Evolutionary conservation across 257 asterid species (phyloP).

Genomic region (Misopates orontium): DNA sequence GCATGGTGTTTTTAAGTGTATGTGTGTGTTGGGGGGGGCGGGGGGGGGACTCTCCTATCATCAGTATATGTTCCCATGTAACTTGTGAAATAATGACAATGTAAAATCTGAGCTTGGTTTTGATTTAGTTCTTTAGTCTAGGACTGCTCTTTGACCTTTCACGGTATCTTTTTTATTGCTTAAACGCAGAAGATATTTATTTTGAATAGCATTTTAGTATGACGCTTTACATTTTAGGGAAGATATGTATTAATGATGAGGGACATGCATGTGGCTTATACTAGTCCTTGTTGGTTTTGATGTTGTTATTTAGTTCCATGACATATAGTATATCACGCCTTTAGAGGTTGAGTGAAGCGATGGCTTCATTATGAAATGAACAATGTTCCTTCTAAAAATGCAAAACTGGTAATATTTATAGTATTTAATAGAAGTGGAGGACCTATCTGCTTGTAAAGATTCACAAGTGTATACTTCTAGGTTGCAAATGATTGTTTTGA

Average conservation of each 20-base stretch:
- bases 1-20: too few relatives aligned
- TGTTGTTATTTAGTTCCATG: not conserved
- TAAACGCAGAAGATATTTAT: not conserved
- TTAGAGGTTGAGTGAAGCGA: conserved; percentile 7
- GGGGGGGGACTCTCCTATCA: not conserved
- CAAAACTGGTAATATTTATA: not conserved
- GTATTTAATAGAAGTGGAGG: not conserved
- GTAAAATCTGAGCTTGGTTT: not conserved
- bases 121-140: conserved; percentile 2
- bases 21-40: not conserved
- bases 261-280: conserved; percentile 8
- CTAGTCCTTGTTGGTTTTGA: not conserved
- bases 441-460: not conserved
- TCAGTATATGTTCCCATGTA: not conserved
- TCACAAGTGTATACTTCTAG: not conserved
- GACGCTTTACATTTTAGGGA: too few relatives aligned
- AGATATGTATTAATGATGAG: not conserved
- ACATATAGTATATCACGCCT: not conserved
- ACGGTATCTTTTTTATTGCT: not conserved
- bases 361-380: not conserved
- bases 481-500: not conserved
- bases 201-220: too few relatives aligned
- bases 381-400: too few relatives aligned
- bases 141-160: not conserved
- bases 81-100: not conserved